These are phyloP conservation scores for Daldinia grandis DNA, from an alignment of 495 filamentous ascomycete species.

Conservation along the genomic window DNA sequence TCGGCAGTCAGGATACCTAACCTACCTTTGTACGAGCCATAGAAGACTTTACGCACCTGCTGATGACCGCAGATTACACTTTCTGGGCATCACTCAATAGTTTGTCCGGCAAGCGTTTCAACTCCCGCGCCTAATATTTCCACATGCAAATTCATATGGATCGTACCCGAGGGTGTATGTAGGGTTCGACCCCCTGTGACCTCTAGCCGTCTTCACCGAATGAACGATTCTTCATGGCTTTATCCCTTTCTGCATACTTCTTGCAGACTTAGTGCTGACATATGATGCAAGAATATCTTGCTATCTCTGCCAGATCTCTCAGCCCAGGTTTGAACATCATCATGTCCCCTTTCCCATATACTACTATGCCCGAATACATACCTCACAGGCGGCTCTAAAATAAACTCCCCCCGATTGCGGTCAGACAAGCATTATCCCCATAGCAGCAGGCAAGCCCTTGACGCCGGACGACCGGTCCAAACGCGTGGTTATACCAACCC, in stretches of 20 bases:
- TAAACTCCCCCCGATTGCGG: not conserved
- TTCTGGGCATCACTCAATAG: constrained; percentile 2
- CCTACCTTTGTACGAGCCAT: no score
- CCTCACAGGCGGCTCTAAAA: not conserved
- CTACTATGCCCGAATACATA: not conserved
- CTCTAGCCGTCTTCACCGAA: constrained; percentile 13
- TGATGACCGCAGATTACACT: constrained; percentile 11
- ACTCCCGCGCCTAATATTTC: constrained; percentile 1
- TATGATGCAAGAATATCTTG: constrained; percentile 11
- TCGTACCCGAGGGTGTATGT: constrained; percentile 6
- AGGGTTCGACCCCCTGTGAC: constrained; percentile 18
- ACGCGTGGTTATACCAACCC: constrained; percentile 31
- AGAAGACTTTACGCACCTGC: not conserved
- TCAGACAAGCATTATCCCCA: constrained; percentile 14
- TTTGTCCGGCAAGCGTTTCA: constrained; percentile 10
- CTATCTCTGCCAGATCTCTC: constrained; percentile 10
- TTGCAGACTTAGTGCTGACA: constrained; percentile 21
- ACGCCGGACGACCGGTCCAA: constrained; percentile 19
- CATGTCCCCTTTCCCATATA: constrained; percentile 3
- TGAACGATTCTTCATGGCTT: constrained; percentile 6
- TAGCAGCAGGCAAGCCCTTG: constrained; percentile 15
- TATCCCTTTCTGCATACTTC: constrained; percentile 4
- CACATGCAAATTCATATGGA: constrained; percentile 1
- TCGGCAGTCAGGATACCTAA: constrained; percentile 15
- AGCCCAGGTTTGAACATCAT: not conserved